These are phyloP conservation scores for Acer yangbiense DNA, from an alignment of 345 rosid genomes.

Conservation along the genomic window DNA sequence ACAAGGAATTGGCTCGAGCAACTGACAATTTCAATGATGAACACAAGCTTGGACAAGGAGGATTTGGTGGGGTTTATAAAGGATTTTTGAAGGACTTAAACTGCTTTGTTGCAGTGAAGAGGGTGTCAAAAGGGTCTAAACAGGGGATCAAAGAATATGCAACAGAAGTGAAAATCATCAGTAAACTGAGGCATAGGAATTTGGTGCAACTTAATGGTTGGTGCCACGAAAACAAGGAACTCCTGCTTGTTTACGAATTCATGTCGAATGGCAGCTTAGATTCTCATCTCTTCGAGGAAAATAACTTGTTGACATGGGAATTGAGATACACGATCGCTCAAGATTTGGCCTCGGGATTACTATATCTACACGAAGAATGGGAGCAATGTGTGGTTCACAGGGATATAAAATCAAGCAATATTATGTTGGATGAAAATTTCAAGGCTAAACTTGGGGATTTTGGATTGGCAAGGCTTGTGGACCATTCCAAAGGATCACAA, in stretches of 20 bases:
- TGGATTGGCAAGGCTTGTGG: constrained; percentile 23
- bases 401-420: constrained; percentile 28
- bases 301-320: constrained; percentile 20
- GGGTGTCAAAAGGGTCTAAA: constrained; percentile 21
- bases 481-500: constrained; percentile 13
- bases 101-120: constrained; percentile 27
- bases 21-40: constrained; percentile 21
- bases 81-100: constrained; percentile 17
- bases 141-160: constrained; percentile 30
- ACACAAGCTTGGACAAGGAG: constrained; percentile 27
- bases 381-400: constrained; percentile 24
- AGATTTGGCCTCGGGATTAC: constrained; percentile 25
- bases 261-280: constrained; percentile 25
- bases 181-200: constrained; percentile 32
- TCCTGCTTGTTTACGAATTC: constrained; percentile 24
- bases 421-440: constrained; percentile 25
- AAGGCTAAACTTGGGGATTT: constrained; percentile 26
- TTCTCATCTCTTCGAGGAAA: constrained; percentile 19
- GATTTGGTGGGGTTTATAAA: constrained; percentile 32
- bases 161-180: constrained; percentile 35
- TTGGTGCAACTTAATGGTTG: constrained; percentile 34
- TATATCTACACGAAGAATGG: constrained; percentile 25
- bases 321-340: constrained; percentile 13
- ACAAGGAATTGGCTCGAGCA: constrained; percentile 23
- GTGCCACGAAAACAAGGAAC: constrained; percentile 30